These are phyloP conservation scores for Leccinum solheimii DNA, from an alignment of 1,284 basidiomycete genomes.

Conservation along the genomic window DNA sequence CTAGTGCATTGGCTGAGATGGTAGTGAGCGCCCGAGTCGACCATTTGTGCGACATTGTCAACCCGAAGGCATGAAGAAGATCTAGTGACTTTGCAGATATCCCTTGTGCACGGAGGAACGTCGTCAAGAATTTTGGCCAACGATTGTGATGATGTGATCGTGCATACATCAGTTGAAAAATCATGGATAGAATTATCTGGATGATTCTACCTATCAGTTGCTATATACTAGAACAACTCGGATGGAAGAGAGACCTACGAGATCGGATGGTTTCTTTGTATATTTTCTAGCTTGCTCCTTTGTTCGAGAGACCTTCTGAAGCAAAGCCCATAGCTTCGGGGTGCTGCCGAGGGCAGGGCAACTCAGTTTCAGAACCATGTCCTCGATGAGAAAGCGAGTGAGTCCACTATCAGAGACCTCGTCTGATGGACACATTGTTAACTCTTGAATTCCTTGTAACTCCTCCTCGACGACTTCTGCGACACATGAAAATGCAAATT, in stretches of 20 bases:
- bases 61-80: too few species aligned
- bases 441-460: neutral
- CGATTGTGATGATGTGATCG: neutral
- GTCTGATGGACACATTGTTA: neutral
- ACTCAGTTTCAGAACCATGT: constrained; percentile 2
- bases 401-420: neutral
- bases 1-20: too few species aligned
- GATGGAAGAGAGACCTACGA: neutral
- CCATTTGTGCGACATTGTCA: too few species aligned
- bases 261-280: neutral
- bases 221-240: too few species aligned
- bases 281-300: neutral
- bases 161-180: neutral
- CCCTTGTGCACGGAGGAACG: neutral
- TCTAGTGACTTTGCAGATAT: neutral
- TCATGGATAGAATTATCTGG: neutral
- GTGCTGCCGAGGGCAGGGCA: neutral
- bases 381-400: constrained; percentile 1
- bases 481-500: neutral
- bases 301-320: neutral
- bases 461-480: neutral
- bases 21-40: too few species aligned
- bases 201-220: too few species aligned
- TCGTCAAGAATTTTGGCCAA: constrained; percentile 1
- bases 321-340: neutral